Evolutionary conservation across 495 filamentous ascomycete genomes (phyloP), one percentile per base, ranked within the genome.

Genomic region (Tuber borchii): DNA sequence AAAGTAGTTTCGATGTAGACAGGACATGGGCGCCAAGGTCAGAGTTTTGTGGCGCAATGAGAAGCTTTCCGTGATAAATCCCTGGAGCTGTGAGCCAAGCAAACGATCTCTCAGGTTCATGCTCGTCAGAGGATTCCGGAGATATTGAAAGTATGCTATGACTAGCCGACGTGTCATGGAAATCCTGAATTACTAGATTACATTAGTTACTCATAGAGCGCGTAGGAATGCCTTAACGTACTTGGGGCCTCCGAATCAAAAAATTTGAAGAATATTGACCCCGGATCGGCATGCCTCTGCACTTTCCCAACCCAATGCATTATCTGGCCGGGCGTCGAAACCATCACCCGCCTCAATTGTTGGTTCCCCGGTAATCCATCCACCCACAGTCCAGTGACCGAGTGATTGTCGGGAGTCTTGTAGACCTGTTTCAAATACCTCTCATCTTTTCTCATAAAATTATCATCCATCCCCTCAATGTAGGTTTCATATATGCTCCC

Each of bases 401-500:
- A 87, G 6, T 90, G 88, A 22, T 90, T 92, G 80, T 97, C 94
- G 4, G 89, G 87, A 19, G 91, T 85, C 81, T 91, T 94, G 82
- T 93, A 93, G 74, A 99, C 87, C 10, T 85, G 85, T 83, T 93
- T 93, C 56, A 95, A 84, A 83, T 97, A 97, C 84, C 91, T 93
- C 85, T 97, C 96, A 85, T 98, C 94, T 82, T 93, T 91, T 73
- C 93, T 88, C 84, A 97, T 97, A 84, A 97, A 97, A 34, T 73
- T 75, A 83, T 97, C 95, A 69, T 90, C 93, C 31, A 93, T 90
- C 8, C 93, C 93, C 84, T 99, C 95, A 77, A 99, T 93, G 84
- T 92, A 97, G n/a, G 90, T 91, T 83, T 99, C 95, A 83, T 97
- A 97, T 56, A 99, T 87, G 83, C 92, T 95, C 34, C 96, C 95